Conservation (phyloP, 225 moss, liverwort and hornwort genomes). For the Lunularia cruciata region DNA sequence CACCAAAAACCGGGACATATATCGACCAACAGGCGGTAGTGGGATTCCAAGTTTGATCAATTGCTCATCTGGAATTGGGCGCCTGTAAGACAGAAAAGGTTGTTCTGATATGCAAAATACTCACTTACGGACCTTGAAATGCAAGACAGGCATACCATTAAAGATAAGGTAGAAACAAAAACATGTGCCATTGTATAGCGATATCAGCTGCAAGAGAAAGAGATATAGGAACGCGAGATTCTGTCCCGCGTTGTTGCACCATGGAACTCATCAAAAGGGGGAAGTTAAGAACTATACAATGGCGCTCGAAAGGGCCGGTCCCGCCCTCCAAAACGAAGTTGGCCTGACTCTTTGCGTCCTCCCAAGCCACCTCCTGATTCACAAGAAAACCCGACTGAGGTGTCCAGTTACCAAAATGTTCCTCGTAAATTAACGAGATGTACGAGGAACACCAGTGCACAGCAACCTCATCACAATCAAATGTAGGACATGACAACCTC, state of each 20-base stretch:
- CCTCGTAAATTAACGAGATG: not conserved
- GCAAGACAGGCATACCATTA: not conserved
- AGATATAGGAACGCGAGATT: too few species aligned
- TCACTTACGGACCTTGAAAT: not conserved
- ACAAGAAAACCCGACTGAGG: not conserved
- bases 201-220: too few species aligned
- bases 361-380: constrained; percentile 87
- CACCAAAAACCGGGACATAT: constrained; percentile 48
- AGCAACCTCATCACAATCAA: not conserved
- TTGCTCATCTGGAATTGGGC: constrained; percentile 39
- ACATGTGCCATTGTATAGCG: too few species aligned
- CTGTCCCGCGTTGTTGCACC: too few species aligned
- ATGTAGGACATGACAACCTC: too few species aligned
- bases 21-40: constrained; percentile 47
- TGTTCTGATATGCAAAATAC: not conserved
- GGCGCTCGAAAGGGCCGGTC: constrained; percentile 98
- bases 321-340: constrained; percentile 93
- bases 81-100: constrained; percentile 23
- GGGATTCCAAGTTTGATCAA: constrained; percentile 48
- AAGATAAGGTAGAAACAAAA: not conserved
- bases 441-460: not conserved
- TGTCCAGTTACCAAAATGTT: not conserved
- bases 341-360: constrained; percentile 94
- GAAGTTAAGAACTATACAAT: constrained; percentile 50
- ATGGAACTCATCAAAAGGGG: too few species aligned